Conservation (phyloP, 495 filamentous ascomycete species). For the Lasiosphaeria hispida region DNA sequence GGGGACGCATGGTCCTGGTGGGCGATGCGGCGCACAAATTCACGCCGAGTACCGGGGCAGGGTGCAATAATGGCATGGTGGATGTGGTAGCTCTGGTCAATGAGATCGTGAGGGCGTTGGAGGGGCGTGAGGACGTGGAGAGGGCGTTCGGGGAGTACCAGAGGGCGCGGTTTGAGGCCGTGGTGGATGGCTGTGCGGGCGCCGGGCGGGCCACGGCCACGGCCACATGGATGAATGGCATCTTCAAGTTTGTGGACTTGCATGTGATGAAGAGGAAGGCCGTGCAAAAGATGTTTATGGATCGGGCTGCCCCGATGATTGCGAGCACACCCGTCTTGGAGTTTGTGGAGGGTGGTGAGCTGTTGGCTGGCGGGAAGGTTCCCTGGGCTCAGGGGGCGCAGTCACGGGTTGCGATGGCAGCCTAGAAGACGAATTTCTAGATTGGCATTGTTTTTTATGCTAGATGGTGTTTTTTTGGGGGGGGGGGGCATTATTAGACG, state of each 20-base stretch:
- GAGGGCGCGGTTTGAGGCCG: background rate
- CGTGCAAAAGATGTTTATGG: background rate
- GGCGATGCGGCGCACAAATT: conserved; percentile 48
- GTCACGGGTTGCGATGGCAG: too few relatives aligned
- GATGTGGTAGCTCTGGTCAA: conserved; percentile 46
- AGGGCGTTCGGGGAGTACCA: background rate
- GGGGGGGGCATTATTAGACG: too few relatives aligned
- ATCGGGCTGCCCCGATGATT: background rate
- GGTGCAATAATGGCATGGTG: conserved; percentile 42
- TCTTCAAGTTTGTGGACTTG: background rate
- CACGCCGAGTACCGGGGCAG: conserved; percentile 36
- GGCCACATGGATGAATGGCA: conserved; percentile 2
- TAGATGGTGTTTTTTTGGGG: too few relatives aligned
- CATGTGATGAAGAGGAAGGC: background rate
- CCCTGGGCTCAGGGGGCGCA: conserved; percentile 1
- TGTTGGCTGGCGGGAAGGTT: conserved; percentile 1
- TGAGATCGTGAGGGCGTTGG: conserved; percentile 3
- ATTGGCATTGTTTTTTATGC: too few relatives aligned
- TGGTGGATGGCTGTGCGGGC: background rate
- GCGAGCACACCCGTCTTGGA: conserved; percentile 8
- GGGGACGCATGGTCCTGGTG: conserved; percentile 38
- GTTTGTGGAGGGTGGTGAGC: background rate
- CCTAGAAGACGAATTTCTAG: too few relatives aligned
- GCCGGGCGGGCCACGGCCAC: background rate
- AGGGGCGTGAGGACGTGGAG: background rate